These are phyloP conservation scores for Pholiota adiposa DNA, from an alignment of 1,284 basidiomycete genomes.

Conservation along the genomic window DNA sequence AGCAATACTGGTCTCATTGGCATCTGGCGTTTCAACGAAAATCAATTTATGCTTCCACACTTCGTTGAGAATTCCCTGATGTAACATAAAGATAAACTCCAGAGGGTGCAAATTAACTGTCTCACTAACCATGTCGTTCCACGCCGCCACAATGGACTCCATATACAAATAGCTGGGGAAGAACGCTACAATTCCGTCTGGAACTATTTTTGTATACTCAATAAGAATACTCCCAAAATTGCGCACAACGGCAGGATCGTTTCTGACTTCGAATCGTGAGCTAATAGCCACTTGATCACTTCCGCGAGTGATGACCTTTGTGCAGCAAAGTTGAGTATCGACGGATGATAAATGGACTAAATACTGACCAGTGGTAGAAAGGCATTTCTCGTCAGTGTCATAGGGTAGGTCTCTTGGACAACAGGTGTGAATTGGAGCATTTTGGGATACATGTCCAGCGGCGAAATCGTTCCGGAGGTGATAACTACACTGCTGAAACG, in stretches of 20 bases:
- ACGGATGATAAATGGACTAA: background rate
- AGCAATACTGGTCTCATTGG: slow-evolving; percentile 98
- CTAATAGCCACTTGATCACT: slow-evolving; percentile 99
- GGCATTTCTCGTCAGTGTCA: slow-evolving; percentile 96
- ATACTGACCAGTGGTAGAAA: slow-evolving; percentile 90
- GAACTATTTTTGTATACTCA: slow-evolving; percentile 97
- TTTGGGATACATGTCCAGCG: slow-evolving; percentile 99
- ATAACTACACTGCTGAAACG: slow-evolving; percentile 98
- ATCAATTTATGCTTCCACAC: slow-evolving; percentile 99
- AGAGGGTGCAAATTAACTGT: background rate
- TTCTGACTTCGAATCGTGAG: slow-evolving; percentile 98
- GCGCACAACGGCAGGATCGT: slow-evolving; percentile 98
- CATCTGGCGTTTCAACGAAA: slow-evolving; percentile 99
- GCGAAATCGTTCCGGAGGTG: slow-evolving; percentile 98
- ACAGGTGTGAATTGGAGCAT: slow-evolving; percentile 99
- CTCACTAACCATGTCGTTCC: slow-evolving; percentile 95
- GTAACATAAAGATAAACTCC: background rate
- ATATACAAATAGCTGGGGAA: slow-evolving; percentile 99
- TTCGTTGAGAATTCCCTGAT: slow-evolving; percentile 95
- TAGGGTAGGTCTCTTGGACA: slow-evolving; percentile 96
- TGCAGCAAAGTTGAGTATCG: slow-evolving; percentile 8
- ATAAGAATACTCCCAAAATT: slow-evolving; percentile 99
- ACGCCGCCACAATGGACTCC: slow-evolving; percentile 99
- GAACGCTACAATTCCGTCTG: slow-evolving; percentile 99
- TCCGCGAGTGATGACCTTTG: slow-evolving; percentile 93